Conservation (phyloP, 257 asterid species). For the Nicotiana sylvestris region DNA sequence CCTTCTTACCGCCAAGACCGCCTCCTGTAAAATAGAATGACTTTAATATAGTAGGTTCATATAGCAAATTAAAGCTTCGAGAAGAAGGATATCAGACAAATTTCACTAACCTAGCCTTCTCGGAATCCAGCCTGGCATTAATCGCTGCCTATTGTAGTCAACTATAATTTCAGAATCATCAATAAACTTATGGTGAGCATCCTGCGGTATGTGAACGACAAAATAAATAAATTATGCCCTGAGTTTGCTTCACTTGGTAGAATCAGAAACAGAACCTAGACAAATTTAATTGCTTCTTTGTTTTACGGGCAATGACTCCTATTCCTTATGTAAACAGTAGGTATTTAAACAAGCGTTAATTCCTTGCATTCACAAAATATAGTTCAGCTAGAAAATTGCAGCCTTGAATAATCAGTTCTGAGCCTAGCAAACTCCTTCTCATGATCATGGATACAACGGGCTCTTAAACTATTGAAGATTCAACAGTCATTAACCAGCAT, state of each 20-base stretch:
- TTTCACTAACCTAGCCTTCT: constrained; percentile 74
- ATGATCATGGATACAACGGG: not conserved
- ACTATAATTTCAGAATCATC: constrained; percentile 93
- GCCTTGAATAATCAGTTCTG: not conserved
- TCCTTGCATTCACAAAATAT: not conserved
- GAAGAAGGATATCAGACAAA: not conserved
- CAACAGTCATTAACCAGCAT: not conserved
- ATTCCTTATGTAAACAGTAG: not conserved
- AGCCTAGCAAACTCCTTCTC: not conserved
- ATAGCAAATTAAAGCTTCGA: constrained; percentile 8
- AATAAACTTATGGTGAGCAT: constrained; percentile 69
- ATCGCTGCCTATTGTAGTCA: constrained; percentile 88
- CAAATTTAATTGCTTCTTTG: not conserved
- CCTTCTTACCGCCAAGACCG: constrained; percentile 96
- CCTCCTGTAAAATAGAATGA: constrained; percentile 56
- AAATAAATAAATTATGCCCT: constrained; percentile 10
- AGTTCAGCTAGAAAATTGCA: not conserved
- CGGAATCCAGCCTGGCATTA: constrained; percentile 99
- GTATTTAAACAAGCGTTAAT: not conserved
- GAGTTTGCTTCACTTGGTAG: not conserved
- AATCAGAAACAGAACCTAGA: constrained; percentile 5
- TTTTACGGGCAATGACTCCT: not conserved
- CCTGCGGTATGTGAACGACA: constrained; percentile 35
- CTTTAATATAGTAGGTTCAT: constrained; percentile 9
- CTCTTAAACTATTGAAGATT: not conserved